Base-by-base conservation (phyloP, 306 rosid species). In the Senna tora region DNA sequence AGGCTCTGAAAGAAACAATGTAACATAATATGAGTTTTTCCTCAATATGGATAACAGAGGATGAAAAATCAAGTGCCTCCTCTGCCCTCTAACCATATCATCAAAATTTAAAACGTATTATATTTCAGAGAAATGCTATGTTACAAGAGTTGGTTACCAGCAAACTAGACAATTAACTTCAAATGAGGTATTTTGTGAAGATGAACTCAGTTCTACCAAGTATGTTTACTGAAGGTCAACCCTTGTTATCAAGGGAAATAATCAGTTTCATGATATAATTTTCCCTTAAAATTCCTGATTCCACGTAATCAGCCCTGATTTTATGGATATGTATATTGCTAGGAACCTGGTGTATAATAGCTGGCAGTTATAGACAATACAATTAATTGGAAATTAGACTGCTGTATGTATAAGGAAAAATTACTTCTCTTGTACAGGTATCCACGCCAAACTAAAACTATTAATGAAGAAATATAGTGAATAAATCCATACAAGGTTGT, bases 1-100 rank as follows among this genome's bases (percentile, higher is more conserved):
- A 16, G 98, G 97, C 61, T 89, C 98, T 94, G 91, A 32, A 78
- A 70, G 81, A 77, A 54, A 81, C 65, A 67, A 66, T 60, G 62
- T 0, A 46, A 58, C 63, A n/a, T 12, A 34, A 56, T 30, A 45
- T 25, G 52, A 65, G 32, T 70, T 12, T 39, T 45, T 66, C 22
- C 21, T 17, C 42, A 45, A 64, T 32, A 58, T 52, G 65, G 22
- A 69, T 36, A 69, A 56, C 63, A 32, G 28, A 67, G 34, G 7
- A 47, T 2, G 25, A 41, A 50, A 75, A 50, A 39, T 56, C 72
- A 75, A 52, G 38, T 60, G 63, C 67, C 61, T 20, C 59, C 64
- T 65, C 64, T 71, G 65, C 71, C 51, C 46, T 56, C 71, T 57
- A 69, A 34, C 14, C 49, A 46, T 60, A 47, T 32, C 43, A 49